Evolutionary conservation across 176 grass and related monocot species (phyloP), one percentile per base, ranked within the genome.

Genomic region (Cocos nucifera): DNA sequence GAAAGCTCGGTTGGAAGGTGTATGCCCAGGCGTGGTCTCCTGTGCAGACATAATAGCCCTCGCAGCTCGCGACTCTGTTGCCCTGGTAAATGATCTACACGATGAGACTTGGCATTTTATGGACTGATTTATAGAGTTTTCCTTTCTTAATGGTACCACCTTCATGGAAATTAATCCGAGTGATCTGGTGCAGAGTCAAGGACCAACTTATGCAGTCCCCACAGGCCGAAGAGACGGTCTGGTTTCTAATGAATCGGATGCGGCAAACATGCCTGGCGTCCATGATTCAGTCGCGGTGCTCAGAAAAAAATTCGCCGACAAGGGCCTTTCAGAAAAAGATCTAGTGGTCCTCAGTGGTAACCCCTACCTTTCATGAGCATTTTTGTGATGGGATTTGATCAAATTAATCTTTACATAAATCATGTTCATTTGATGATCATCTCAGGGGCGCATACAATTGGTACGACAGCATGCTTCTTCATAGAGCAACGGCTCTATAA

Each of bases 381-480:
- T 0, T 15, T 19, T 16, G 5, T 63, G 3, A 15, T 65, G 6
- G 8, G 17, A 22, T 27, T 59, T 5, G 18, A 22, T 19, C 51
- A 26, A 61, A 52, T 18, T 21, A 21, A 21, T 21, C 1, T 3
- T 1, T 4, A 0, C 1, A 6, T 15, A 2, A 8, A 5, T 17
- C 16, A n/a, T 20, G 0, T 5, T 20, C 14, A 18, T 8, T 53
- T 51, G 8, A 69, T 18, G 4, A 28, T 29, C 28, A 0, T 14
- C 54, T 29, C 62, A 88, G 85, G 85, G n/a, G 90, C 90, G 39
- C 90, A 95, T 75, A 95, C 90, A 10, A 87, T 95, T 22, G 90
- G 90, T 5, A 89, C 90, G 6, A 89, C 90, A 30, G 86, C 90
- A 51, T 95, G 90, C 78, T 95, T 95, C 79, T 95, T 95, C 67